Conservation (phyloP, 2,329 filamentous ascomycete genomes). For the Pezicula rhizophila region DNA sequence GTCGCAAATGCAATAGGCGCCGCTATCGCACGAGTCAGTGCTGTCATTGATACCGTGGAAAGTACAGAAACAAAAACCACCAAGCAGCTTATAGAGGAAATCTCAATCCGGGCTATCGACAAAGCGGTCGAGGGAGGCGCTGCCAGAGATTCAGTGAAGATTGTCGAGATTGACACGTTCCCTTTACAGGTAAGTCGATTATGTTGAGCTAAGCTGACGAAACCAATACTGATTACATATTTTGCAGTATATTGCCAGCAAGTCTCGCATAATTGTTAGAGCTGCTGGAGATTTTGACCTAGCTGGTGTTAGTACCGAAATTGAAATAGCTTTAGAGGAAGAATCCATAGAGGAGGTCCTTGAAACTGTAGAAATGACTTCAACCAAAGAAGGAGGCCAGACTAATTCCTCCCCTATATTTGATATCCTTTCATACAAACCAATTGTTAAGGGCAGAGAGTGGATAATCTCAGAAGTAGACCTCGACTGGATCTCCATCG, state of each 20-base stretch:
- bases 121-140: constrained; percentile 10
- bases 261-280: constrained; percentile 49
- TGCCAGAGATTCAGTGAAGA: constrained; percentile 6
- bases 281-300: constrained; percentile 54
- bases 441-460: constrained; percentile 37
- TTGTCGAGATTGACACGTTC: constrained; percentile 15
- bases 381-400: constrained; percentile 8
- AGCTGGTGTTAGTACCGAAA: constrained; percentile 18
- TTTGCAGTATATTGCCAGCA: constrained; percentile 17
- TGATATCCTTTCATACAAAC: constrained; percentile 38
- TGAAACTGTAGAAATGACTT: constrained; percentile 1
- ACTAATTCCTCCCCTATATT: constrained; percentile 17
- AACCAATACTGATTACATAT: background rate
- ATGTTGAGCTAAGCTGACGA: background rate
- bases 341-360: constrained; percentile 21
- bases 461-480: constrained; percentile 55
- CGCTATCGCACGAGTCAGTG: constrained; percentile 36
- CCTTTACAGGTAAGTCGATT: constrained; percentile 2
- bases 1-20: constrained; percentile 54
- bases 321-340: constrained; percentile 11
- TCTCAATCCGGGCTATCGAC: constrained; percentile 4
- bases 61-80: constrained; percentile 8
- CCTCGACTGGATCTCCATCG: constrained; percentile 46
- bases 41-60: constrained; percentile 12
- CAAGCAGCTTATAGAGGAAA: constrained; percentile 6